phyloP scores from a whole-genome alignment of 2,329 filamentous ascomycete genomes.

The Phoma sp. region DNA sequence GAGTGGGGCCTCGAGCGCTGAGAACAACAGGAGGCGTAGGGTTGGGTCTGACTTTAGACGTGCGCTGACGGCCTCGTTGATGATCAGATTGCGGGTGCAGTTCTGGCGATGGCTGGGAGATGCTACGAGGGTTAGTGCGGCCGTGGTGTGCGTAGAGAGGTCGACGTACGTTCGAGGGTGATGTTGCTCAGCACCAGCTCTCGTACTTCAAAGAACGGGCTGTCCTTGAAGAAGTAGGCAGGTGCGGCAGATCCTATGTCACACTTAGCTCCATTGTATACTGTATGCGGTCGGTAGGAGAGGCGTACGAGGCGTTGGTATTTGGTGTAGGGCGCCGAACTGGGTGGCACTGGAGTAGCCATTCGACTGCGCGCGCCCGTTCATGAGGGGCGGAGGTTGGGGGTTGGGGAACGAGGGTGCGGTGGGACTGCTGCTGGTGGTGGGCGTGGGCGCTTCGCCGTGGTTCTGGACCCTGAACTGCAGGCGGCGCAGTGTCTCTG shows the following conservation, averaged over 20 bases:
- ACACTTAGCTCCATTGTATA: conserved; percentile 21
- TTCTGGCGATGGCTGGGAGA: conserved; percentile 67
- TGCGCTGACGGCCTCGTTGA: conserved; percentile 62
- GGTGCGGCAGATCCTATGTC: conserved; percentile 41
- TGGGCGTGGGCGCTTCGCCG: conserved; percentile 45
- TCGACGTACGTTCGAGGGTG: conserved; percentile 77
- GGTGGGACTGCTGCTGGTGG: conserved; percentile 27
- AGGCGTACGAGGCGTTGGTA: conserved; percentile 26
- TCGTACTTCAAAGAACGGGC: conserved; percentile 82
- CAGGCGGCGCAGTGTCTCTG: conserved; percentile 47
- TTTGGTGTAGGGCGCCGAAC: conserved; percentile 17
- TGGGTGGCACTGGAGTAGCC: conserved; percentile 16
- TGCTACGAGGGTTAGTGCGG: conserved; percentile 50
- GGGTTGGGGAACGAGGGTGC: conserved; percentile 26
- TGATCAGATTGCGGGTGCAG: conserved; percentile 64
- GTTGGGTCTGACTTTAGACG: conserved; percentile 67
- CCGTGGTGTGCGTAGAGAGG: conserved; percentile 17
- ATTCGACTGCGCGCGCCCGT: conserved; percentile 33
- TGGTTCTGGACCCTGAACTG: conserved; percentile 51
- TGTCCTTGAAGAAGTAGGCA: conserved; percentile 70
- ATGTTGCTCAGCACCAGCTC: conserved; percentile 69
- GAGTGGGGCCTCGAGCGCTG: conserved; percentile 65
- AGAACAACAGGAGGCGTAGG: conserved; percentile 82
- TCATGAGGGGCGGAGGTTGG: conserved; percentile 28
- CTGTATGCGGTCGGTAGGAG: not conserved